A percentile compares a stretch with the other conserved stretches of the same genome.
These are phyloP conservation scores for Leptographium lundbergii DNA, from an alignment of 2,329 filamentous ascomycete species.

Conservation along the genomic window DNA sequence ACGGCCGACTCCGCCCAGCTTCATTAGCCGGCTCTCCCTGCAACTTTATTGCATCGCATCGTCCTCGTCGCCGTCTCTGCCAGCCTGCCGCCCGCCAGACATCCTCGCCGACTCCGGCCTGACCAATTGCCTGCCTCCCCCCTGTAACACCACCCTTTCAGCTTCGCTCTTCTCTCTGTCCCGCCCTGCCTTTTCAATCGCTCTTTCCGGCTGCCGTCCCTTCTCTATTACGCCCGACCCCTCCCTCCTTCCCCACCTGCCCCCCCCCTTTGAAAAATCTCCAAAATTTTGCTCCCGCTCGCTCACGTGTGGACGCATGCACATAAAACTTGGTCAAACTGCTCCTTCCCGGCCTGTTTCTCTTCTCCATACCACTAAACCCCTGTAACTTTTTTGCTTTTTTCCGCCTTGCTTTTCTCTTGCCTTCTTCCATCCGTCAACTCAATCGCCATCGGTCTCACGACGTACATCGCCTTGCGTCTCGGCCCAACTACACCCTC, in stretches of 20 bases:
- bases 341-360: not conserved
- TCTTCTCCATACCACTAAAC: not conserved
- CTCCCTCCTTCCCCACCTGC: conserved; percentile 12
- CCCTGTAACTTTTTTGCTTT: not conserved
- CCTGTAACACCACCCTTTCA: not conserved
- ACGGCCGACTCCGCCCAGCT: too few relatives aligned
- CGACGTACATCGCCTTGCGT: not conserved
- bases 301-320: conserved; percentile 2
- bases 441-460: not conserved
- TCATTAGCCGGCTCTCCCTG: too few relatives aligned
- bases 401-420: not conserved
- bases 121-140: not conserved
- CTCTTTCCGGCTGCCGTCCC: not conserved
- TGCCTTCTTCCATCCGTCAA: not conserved
- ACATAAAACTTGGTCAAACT: not conserved
- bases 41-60: too few relatives aligned
- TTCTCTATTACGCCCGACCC: not conserved
- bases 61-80: too few relatives aligned
- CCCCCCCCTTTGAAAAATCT: conserved; percentile 1
- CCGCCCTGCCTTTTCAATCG: not conserved
- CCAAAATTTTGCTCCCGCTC: not conserved
- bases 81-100: too few relatives aligned
- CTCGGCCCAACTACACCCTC: not conserved
- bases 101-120: too few relatives aligned
- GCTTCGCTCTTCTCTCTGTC: not conserved